Base-by-base conservation (phyloP, 257 asterid species). In the Henckelia pumila region DNA sequence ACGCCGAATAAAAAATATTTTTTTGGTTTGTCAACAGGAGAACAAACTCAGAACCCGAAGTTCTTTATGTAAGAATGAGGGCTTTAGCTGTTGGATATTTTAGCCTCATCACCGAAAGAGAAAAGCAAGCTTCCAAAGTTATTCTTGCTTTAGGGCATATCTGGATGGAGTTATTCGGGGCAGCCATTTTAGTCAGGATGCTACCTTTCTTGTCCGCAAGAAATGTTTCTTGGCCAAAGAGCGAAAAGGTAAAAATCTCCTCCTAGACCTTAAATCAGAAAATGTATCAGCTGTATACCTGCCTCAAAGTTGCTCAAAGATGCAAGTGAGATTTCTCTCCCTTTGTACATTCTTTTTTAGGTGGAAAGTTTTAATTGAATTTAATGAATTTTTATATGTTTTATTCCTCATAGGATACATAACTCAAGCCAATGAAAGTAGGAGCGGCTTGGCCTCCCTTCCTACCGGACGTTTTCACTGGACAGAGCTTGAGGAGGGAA, bases 401-500 rank as follows among this genome's bases (percentile, higher is more conserved):
- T n/a, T 32, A 63, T 22, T 69, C 44, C 17, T 22, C 40, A 21
- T 72, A 92, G 97, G 96, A 73, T 81, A 85, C 68, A 83, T 88
- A 71, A 82, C 94, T 56, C 95, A 81, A 77, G 86, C 95, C 37
- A 85, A n/a, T 85, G 97, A 89, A 85, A 73, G 63, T 88, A 44
- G 97, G 94, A 59, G 81, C 89, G 47, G n/a, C 77, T 83, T 14
- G 86, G 87, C 53, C 83, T 92, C 78, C 95, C 97, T 28, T 76
- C 89, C 44, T 89, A 89, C 64, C 71, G 92, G 67, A 79, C 85
- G 29, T 89, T 89, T 70, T 78, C 94, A 17, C 61, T 84, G 29
- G 97, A 85, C n/a, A 71, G 98, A 92, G 74, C 87, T 92, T 23
- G 87, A 88, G 84, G 81, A 61, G 74, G 98, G 96, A 24, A 87